Evolutionary conservation across 306 rosid genomes (phyloP).

Genomic region (Dalbergia oliveri): DNA sequence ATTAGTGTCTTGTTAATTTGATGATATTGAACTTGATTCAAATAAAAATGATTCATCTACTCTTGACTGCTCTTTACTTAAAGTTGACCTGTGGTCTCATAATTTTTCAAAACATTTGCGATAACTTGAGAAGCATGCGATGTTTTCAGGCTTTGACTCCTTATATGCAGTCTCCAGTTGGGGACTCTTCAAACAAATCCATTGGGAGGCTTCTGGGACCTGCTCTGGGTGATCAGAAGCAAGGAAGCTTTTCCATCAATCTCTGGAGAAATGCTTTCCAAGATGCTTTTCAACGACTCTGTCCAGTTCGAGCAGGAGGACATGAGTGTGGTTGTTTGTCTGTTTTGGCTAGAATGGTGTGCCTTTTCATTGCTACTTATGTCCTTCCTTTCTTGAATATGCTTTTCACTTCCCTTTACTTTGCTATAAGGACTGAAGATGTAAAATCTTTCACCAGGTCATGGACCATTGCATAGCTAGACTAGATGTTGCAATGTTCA

Average conservation of each 20-base stretch:
- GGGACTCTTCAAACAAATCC: conserved; percentile 53
- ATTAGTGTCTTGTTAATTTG: too few relatives aligned
- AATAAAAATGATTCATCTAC: too few relatives aligned
- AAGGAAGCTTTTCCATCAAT: conserved; percentile 82
- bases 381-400: conserved; percentile 33
- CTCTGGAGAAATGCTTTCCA: conserved; percentile 90
- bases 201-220: conserved; percentile 74
- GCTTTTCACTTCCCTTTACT: conserved; percentile 29
- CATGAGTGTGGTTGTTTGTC: conserved; percentile 98
- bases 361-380: conserved; percentile 13
- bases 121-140: conserved; percentile 35
- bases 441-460: conserved; percentile 64
- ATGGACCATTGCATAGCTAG: conserved; percentile 91
- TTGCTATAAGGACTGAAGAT: conserved; percentile 38
- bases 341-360: conserved; percentile 83
- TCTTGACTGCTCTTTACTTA: too few relatives aligned
- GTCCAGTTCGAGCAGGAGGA: conserved; percentile 98
- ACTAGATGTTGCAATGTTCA: conserved; percentile 95
- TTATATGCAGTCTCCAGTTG: conserved; percentile 77
- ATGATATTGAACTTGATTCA: too few relatives aligned
- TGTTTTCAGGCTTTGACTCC: conserved; percentile 90
- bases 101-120: not conserved
- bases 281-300: conserved; percentile 87
- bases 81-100: not conserved
- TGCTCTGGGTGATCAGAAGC: conserved; percentile 84